These are phyloP conservation scores for Nicotiana otophora DNA, from an alignment of 257 asterid genomes.

Conservation along the genomic window DNA sequence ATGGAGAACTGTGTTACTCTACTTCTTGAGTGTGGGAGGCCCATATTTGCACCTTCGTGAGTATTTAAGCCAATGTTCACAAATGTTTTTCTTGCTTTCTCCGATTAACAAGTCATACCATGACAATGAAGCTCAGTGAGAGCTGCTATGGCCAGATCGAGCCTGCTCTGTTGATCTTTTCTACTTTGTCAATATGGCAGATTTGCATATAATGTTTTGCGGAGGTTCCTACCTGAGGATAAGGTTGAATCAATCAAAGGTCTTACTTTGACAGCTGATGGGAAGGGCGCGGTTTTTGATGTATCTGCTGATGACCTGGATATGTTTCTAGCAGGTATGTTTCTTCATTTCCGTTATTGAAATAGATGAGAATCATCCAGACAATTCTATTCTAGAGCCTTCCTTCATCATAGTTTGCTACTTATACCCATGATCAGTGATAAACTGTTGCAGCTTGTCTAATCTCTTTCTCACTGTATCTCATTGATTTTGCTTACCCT, in stretches of 20 bases:
- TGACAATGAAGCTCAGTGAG: not conserved
- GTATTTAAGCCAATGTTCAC: conserved; percentile 16
- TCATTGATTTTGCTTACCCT: not conserved
- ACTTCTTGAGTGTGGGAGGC: conserved; percentile 63
- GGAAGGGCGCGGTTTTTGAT: conserved; percentile 85
- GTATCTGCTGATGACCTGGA: conserved; percentile 62
- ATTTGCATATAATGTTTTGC: conserved; percentile 51
- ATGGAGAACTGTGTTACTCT: conserved; percentile 80
- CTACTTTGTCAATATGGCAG: conserved; percentile 24
- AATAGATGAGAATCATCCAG: not conserved
- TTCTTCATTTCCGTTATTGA: not conserved
- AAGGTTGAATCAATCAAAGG: conserved; percentile 87
- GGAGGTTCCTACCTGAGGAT: conserved; percentile 80
- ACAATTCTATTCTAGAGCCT: not conserved
- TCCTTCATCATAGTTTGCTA: not conserved
- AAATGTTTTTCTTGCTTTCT: not conserved
- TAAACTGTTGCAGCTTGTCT: not conserved
- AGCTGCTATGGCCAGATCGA: not conserved
- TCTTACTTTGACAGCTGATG: conserved; percentile 77
- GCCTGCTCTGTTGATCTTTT: not conserved
- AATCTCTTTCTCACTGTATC: not conserved
- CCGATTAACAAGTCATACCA: not conserved
- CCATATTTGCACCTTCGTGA: conserved; percentile 67
- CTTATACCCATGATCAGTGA: not conserved
- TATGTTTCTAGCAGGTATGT: conserved; percentile 57